A percentile compares a stretch with the other conserved stretches of the same genome.
Conservation (phyloP, 176 grass and related monocot genomes). For the Panicum miliaceum region DNA sequence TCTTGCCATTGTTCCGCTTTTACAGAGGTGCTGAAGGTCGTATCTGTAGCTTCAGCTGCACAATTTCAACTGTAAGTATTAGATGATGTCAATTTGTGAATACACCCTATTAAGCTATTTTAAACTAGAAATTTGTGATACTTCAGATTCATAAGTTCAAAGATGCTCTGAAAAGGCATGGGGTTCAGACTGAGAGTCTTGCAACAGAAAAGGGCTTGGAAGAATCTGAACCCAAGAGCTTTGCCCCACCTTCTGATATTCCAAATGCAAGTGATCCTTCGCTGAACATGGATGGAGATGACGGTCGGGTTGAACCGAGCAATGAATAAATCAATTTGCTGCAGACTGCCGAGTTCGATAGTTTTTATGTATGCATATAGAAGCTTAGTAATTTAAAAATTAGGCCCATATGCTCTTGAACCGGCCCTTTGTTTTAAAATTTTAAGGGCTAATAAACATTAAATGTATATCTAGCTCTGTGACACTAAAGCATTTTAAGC, state of each 20-base stretch:
- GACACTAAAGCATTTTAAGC: slow-evolving; percentile 22
- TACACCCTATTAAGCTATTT: background rate
- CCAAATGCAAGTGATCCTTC: slow-evolving; percentile 17
- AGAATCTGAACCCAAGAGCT: slow-evolving; percentile 37
- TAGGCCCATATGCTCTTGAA: background rate
- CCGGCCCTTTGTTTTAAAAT: background rate
- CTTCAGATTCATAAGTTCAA: slow-evolving; percentile 70
- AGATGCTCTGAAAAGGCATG: slow-evolving; percentile 59
- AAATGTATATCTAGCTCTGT: background rate
- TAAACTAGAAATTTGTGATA: slow-evolving; percentile 4
- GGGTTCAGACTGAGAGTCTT: slow-evolving; percentile 27
- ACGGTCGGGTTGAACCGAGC: background rate
- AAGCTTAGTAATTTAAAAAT: slow-evolving; percentile 8
- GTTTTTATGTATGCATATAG: background rate
- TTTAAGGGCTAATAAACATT: background rate
- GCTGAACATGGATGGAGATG: slow-evolving; percentile 13
- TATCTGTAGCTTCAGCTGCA: slow-evolving; percentile 80
- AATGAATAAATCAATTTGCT: slow-evolving; percentile 31
- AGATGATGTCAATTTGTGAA: slow-evolving; percentile 5
- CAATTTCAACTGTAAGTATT: slow-evolving; percentile 56
- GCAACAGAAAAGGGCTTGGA: slow-evolving; percentile 47
- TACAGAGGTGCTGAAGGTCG: slow-evolving; percentile 57
- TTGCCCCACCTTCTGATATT: slow-evolving; percentile 20
- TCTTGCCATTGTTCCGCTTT: slow-evolving; percentile 64
- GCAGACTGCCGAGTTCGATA: background rate